A percentile compares a stretch with the other conserved stretches of the same genome.
These are phyloP conservation scores for Parmelia sp. DNA, from an alignment of 495 filamentous ascomycete genomes.

Conservation along the genomic window DNA sequence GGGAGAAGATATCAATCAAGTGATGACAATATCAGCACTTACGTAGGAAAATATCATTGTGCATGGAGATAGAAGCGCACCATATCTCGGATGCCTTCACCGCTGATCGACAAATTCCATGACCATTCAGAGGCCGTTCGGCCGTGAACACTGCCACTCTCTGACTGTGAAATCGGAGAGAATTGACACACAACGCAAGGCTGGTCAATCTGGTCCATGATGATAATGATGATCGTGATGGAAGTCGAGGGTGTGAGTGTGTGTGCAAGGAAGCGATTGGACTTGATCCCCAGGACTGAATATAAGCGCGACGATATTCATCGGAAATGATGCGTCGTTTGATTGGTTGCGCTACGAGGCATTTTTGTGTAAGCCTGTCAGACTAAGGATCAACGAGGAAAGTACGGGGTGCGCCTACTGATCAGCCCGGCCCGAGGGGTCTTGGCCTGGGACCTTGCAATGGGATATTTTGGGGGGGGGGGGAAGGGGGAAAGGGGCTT, in stretches of 20 bases:
- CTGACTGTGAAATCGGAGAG: background rate
- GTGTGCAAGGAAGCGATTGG: background rate
- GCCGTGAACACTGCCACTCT: background rate
- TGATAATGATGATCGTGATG: no score
- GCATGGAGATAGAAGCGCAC: background rate
- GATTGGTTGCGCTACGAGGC: slow-evolving; percentile 4
- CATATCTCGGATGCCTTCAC: background rate
- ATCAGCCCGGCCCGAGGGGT: background rate
- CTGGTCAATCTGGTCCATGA: no score
- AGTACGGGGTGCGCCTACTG: background rate
- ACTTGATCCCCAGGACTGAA: background rate
- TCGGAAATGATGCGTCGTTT: background rate
- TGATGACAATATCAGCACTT: background rate
- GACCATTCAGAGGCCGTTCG: background rate
- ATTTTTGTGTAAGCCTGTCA: background rate
- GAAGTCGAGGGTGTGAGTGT: background rate
- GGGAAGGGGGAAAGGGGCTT: no score
- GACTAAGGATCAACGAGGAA: background rate
- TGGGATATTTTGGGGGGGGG: no score
- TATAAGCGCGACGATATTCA: background rate
- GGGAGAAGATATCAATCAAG: no score
- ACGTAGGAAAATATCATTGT: background rate
- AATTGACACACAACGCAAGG: background rate
- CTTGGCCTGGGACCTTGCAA: no score
- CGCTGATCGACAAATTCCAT: background rate